Percentiles rank a stretch among this genome's conserved stretches.
Conservation (phyloP, 2,329 filamentous ascomycete species). For the Periconia sp. region DNA sequence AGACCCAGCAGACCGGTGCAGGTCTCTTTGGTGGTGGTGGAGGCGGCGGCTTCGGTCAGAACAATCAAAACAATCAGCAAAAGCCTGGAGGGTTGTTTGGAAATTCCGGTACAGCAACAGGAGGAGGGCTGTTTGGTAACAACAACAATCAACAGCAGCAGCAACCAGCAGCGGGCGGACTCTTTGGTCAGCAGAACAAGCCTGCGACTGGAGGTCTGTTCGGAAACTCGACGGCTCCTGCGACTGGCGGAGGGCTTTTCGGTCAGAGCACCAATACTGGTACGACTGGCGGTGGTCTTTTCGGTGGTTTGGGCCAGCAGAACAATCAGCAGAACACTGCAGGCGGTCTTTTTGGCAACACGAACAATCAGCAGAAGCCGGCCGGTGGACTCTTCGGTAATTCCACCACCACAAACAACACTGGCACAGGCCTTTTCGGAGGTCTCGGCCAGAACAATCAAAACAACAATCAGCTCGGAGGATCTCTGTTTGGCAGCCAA, state of each 20-base stretch:
- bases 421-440: conserved; percentile 53
- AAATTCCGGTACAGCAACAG: conserved; percentile 31
- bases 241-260: conserved; percentile 31
- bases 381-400: conserved; percentile 44
- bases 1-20: conserved; percentile 30
- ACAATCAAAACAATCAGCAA: conserved; percentile 37
- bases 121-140: conserved; percentile 56
- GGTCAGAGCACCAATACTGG: conserved; percentile 20
- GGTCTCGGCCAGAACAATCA: conserved; percentile 44
- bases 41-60: conserved; percentile 43
- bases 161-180: conserved; percentile 29
- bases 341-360: conserved; percentile 41
- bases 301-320: conserved; percentile 34
- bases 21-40: conserved; percentile 48
- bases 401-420: conserved; percentile 39
- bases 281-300: conserved; percentile 34
- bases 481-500: conserved; percentile 48
- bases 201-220: conserved; percentile 43
- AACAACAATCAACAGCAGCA: conserved; percentile 24
- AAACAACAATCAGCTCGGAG: conserved; percentile 19
- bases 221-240: conserved; percentile 35
- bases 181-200: conserved; percentile 50
- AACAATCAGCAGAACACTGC: conserved; percentile 34
- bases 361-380: conserved; percentile 48
- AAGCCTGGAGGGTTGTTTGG: conserved; percentile 45